Evolutionary conservation across 192 early-diverging fungal species (phyloP).

Genomic region (Coemansia erecta): DNA sequence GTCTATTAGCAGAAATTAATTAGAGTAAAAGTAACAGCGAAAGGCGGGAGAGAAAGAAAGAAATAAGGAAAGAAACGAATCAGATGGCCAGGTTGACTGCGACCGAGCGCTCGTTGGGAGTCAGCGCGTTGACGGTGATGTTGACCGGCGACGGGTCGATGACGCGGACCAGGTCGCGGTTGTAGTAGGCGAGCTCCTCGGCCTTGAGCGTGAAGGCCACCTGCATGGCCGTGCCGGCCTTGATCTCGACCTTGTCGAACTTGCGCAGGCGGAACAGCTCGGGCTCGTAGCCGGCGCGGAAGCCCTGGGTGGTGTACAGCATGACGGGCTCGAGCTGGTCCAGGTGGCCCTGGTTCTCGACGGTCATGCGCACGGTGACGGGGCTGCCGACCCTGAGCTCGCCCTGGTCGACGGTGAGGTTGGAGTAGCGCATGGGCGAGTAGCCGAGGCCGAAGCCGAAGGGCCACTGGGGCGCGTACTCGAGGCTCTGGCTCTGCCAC

Average conservation of each 20-base stretch:
- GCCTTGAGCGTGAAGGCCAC: constrained; percentile 34
- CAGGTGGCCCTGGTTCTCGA: constrained; percentile 44
- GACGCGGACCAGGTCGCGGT: constrained; percentile 18
- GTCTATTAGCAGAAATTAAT: not conserved
- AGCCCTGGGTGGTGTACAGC: constrained; percentile 56
- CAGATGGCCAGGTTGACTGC: constrained; percentile 12
- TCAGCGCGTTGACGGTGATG: constrained; percentile 39
- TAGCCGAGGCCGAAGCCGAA: constrained; percentile 62
- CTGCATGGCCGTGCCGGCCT: constrained; percentile 8
- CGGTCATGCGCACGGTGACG: constrained; percentile 29
- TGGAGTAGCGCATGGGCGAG: constrained; percentile 48
- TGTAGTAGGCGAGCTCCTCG: constrained; percentile 42
- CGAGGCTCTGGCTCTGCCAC: constrained; percentile 40
- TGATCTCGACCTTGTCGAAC: constrained; percentile 50
- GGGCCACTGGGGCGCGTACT: constrained; percentile 58
- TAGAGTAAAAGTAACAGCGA: not conserved
- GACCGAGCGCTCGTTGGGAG: constrained; percentile 27
- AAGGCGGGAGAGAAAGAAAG: not conserved
- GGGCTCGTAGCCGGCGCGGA: constrained; percentile 56
- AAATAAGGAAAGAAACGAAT: too few species aligned
- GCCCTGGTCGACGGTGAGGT: constrained; percentile 19
- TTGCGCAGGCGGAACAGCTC: constrained; percentile 55
- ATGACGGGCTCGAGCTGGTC: constrained; percentile 57
- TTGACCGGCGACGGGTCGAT: constrained; percentile 34
- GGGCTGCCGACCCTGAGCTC: constrained; percentile 16